Percentiles rank a stretch among this genome's conserved stretches.
phyloP scores from a whole-genome alignment of 495 filamentous ascomycete species.

The Glonium stellatum region DNA sequence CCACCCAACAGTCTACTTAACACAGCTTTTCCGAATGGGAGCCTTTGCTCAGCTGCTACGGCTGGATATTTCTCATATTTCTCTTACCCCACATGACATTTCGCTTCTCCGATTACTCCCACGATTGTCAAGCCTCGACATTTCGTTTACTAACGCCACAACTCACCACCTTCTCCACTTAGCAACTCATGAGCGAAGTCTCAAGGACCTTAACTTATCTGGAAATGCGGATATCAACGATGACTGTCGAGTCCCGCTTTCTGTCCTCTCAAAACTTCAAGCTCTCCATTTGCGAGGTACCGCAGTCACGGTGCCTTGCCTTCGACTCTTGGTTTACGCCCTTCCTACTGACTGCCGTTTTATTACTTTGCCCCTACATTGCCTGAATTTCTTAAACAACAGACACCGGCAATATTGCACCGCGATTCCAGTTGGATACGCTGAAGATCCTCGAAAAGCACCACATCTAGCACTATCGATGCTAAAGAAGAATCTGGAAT shows the following conservation, averaged over 20 bases:
- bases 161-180: conserved; percentile 29
- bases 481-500: conserved; percentile 33
- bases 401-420: conserved; percentile 21
- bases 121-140: neutral
- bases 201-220: conserved; percentile 29
- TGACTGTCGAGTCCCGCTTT: conserved; percentile 30
- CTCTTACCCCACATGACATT: neutral
- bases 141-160: neutral
- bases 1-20: neutral
- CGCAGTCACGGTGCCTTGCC: conserved; percentile 31
- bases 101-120: neutral
- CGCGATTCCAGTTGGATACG: conserved; percentile 30
- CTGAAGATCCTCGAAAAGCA: conserved; percentile 23
- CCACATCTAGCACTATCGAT: conserved; percentile 18
- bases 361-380: conserved; percentile 23
- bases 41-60: neutral
- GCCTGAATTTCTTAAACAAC: conserved; percentile 28
- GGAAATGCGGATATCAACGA: conserved; percentile 29
- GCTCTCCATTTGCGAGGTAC: conserved; percentile 35
- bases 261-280: conserved; percentile 25
- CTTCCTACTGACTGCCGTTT: conserved; percentile 27
- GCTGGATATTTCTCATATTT: neutral
- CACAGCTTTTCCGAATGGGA: neutral
- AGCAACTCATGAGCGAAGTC: conserved; percentile 14
- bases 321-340: conserved; percentile 30